Base-by-base conservation (phyloP, 352 stramenopile genomes). In the Globisporangium paroecandrum region DNA sequence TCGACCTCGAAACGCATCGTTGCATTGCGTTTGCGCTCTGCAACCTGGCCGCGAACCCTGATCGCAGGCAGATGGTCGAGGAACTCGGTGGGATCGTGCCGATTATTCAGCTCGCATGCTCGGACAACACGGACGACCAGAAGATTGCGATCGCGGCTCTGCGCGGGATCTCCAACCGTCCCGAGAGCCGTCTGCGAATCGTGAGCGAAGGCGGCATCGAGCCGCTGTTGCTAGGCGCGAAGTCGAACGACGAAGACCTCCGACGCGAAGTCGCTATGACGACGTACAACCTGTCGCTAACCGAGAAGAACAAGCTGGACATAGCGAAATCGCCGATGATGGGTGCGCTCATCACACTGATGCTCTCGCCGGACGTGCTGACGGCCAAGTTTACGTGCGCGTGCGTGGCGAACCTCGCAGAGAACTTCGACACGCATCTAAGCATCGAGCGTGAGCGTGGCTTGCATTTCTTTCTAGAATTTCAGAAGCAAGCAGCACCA, bases 1-100 rank as follows among this genome's bases (percentile, higher is more conserved):
- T 94, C 4, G 93, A 99, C 71, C 60, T 97, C 8, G 97, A 99
- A 78, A 98, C 96, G 0, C 93, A 98, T 72, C 85, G 96, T 8
- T 98, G 91, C 66, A 99, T 99, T 66, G 93, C 95, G 18, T 98
- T 98, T 74, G 91, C 96, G 13, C 78, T 99, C 27, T 98, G 94
- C 73, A 99, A 99, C 70, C 85, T 99, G 7, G 87, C 93, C 4
- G 89, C 91, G 1, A 95, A 98, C 64, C 78, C 87, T 1, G 69
- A 77, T 18, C 90, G 94, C 3, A 79, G 94, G n/a, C 69, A 85
- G 41, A 78, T 93, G 65, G 97, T 99, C n/a, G 95, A 99, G 32
- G 82, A 93, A 58, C 79, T 91, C 60, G 95, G 95, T 1, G 97
- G 96, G 6, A 83, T 99, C 41, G 78, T 91, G n/a, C 91, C 95